Evolutionary conservation across 768 basidiomycete genomes (phyloP).

Genomic region (Xanthoconium stramineum): DNA sequence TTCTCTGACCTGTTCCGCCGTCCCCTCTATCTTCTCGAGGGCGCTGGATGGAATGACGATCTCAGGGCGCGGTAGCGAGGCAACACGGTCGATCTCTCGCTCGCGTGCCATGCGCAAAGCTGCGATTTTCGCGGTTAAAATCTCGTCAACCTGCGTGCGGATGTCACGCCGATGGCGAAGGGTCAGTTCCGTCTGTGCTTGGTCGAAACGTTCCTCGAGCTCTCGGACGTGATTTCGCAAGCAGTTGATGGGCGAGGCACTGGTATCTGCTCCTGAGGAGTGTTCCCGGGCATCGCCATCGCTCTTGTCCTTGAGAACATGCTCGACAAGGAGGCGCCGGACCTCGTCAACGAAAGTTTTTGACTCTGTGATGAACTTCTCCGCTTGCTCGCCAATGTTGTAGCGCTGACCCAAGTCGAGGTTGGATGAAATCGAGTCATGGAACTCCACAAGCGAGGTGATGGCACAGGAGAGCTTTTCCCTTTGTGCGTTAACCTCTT

Average conservation of each 20-base stretch:
- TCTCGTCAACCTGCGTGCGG: slow-evolving; percentile 17
- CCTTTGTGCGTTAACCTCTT: slow-evolving; percentile 18
- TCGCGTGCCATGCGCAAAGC: slow-evolving; percentile 22
- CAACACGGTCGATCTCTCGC: slow-evolving; percentile 17
- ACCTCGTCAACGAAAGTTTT: slow-evolving; percentile 24
- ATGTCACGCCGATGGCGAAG: slow-evolving; percentile 20
- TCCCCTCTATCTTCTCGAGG: slow-evolving; percentile 18
- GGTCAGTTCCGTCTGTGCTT: slow-evolving; percentile 29
- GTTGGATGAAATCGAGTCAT: slow-evolving; percentile 21
- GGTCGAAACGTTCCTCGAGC: slow-evolving; percentile 31
- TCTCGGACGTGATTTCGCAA: slow-evolving; percentile 19
- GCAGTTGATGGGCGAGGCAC: not conserved
- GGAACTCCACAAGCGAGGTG: slow-evolving; percentile 20
- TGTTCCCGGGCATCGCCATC: not conserved
- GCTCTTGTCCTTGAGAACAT: slow-evolving; percentile 15
- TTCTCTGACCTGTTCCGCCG: slow-evolving; percentile 12
- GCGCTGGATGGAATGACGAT: slow-evolving; percentile 19
- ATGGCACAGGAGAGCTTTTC: slow-evolving; percentile 27
- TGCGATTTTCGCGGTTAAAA: slow-evolving; percentile 17
- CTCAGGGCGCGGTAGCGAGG: slow-evolving; percentile 13
- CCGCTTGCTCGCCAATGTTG: slow-evolving; percentile 18
- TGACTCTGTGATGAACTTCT: slow-evolving; percentile 24
- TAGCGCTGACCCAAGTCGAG: slow-evolving; percentile 30
- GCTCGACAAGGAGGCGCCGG: slow-evolving; percentile 23
- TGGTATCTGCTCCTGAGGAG: not conserved